Evolutionary conservation across 1,284 basidiomycete species (phyloP).

Genomic region (Apiotrichum laibachii): DNA sequence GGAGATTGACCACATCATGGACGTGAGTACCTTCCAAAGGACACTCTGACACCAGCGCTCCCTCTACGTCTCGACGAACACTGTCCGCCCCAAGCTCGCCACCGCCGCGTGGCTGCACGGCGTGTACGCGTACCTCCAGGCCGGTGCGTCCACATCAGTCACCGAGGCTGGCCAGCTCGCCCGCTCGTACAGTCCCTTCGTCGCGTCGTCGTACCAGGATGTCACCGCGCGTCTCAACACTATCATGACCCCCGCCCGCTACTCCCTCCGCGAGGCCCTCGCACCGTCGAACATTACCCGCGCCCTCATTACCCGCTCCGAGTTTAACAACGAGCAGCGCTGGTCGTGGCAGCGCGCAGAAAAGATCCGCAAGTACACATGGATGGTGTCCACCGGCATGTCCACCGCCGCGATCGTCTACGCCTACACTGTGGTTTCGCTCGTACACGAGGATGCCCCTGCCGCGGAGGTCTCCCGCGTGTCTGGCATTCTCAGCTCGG

Average conservation of each 20-base stretch:
- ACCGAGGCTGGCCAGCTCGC: slow-evolving; percentile 25
- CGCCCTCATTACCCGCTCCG: slow-evolving; percentile 10
- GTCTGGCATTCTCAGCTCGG: slow-evolving; percentile 39
- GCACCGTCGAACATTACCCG: slow-evolving; percentile 9
- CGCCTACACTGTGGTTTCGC: slow-evolving; percentile 41
- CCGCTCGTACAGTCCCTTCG: slow-evolving; percentile 36
- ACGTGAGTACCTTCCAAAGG: slow-evolving; percentile 30
- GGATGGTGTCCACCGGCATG: slow-evolving; percentile 34
- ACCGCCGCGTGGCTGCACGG: slow-evolving; percentile 49
- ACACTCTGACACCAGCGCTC: slow-evolving; percentile 32
- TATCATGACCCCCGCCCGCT: slow-evolving; percentile 31
- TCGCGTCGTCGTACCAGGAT: slow-evolving; percentile 24
- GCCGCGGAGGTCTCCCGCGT: slow-evolving; percentile 32
- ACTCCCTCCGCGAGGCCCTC: slow-evolving; percentile 25
- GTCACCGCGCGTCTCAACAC: slow-evolving; percentile 23
- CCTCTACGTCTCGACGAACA: slow-evolving; percentile 34
- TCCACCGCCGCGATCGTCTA: slow-evolving; percentile 37
- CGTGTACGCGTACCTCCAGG: slow-evolving; percentile 44
- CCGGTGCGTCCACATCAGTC: slow-evolving; percentile 25
- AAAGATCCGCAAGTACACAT: slow-evolving; percentile 33
- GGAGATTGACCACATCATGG: slow-evolving; percentile 45
- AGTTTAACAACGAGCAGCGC: slow-evolving; percentile 20
- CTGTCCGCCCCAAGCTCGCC: slow-evolving; percentile 34
- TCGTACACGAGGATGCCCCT: slow-evolving; percentile 38
- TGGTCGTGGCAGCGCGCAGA: slow-evolving; percentile 39